Evolutionary conservation across 495 filamentous ascomycete genomes (phyloP).

Genomic region (Opeltia flavorubescens): DNA sequence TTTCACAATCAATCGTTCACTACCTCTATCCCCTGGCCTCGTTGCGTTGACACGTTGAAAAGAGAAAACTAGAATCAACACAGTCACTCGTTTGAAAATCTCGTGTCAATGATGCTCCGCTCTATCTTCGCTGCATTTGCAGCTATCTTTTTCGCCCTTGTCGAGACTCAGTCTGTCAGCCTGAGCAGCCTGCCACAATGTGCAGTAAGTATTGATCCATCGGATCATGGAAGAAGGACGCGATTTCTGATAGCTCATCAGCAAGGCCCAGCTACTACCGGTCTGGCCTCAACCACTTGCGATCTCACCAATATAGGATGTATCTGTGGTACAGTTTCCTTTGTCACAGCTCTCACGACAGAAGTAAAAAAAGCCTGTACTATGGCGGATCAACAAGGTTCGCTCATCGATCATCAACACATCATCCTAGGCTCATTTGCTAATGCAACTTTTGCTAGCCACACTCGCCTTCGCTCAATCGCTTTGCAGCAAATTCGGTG

Average conservation of each 20-base stretch:
- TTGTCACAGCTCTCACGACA: not conserved
- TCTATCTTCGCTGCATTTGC: not conserved
- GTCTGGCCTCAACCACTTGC: not conserved
- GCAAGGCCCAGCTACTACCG: not conserved
- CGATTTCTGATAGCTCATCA: not conserved
- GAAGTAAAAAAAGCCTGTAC: not conserved
- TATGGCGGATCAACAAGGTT: not conserved
- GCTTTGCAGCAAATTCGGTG: not conserved
- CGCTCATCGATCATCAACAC: not conserved
- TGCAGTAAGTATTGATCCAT: not conserved
- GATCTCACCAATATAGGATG: not conserved
- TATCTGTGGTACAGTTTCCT: not conserved
- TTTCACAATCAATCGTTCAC: too few relatives aligned
- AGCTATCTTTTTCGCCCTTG: not conserved
- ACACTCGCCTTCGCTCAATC: constrained; percentile 1
- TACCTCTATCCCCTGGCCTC: too few relatives aligned
- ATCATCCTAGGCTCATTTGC: not conserved
- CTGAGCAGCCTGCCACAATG: not conserved
- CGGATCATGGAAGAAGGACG: not conserved
- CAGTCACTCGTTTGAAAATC: not conserved
- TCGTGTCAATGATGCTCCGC: not conserved
- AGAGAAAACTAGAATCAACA: too few relatives aligned
- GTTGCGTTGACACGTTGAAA: too few relatives aligned
- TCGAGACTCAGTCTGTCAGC: not conserved
- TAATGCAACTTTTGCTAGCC: not conserved